Base-by-base conservation (phyloP, 257 asterid genomes). In the Leptodermis oblonga region DNA sequence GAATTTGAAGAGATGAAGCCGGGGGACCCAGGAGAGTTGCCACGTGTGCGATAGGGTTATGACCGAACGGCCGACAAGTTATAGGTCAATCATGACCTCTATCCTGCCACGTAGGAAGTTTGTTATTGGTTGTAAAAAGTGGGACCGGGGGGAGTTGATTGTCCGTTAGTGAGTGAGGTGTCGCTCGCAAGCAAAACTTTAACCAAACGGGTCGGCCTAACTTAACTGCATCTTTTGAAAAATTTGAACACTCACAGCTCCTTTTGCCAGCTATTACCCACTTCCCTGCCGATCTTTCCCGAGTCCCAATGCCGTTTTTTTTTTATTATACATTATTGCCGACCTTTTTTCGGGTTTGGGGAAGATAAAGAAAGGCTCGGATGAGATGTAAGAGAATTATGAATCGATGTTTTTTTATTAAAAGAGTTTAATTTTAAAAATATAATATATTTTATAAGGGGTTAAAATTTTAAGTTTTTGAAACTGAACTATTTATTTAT, bases 261-360 rank as follows among this genome's bases (percentile, higher is more conserved):
- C 31, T 52, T 75, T 62, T 78, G 88, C 88, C 92, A 86, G 92
- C 92, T 83, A 83, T 82, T 68, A 74, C 78, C 80, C 92, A 86
- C 86, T 61, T 45, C 77, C 62, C n/a, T 55, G 72, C 51, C 60
- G 74, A 82, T 48, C 75, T 67, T 65, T 78, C 89, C 62, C 82
- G 77, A 71, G 70, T 76, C 76, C 73, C 86, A 22, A 82, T 45
- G 37, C 42, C 13, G 34, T 14, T 4, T 18, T 49, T n/a, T n/a
- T n/a, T n/a, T n/a, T 39, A 69, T 25, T 0, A 9, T 3, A 18
- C 41, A 61, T 23, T 5, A 39, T 41, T 39, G 41, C 25, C 25
- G 11, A 13, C 4, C 7, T 5, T 28, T 51, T 51, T 51, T 14
- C 10, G 10, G 12, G 1, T 51, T 51, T 51, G 18, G 58, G 28